A percentile compares a stretch with the other conserved stretches of the same genome.
phyloP scores from a whole-genome alignment of 495 filamentous ascomycete genomes.

The Aspergillus cristatus region DNA sequence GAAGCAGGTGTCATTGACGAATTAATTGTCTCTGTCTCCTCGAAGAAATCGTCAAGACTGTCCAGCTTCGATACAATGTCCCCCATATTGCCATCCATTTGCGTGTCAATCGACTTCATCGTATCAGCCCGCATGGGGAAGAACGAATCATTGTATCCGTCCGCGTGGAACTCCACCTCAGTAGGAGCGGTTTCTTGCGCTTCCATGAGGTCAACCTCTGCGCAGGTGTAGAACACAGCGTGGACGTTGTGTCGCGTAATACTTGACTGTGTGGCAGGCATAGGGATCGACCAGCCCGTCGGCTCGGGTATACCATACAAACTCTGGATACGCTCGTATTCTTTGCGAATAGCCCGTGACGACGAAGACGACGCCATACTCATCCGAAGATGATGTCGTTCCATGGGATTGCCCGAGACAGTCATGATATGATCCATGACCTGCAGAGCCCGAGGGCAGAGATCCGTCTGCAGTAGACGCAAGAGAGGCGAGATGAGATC shows the following conservation, averaged over 20 bases:
- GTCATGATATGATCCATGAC: conserved; percentile 92
- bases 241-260: conserved; percentile 88
- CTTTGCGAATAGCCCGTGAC: conserved; percentile 76
- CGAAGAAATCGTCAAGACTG: conserved; percentile 92
- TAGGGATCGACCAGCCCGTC: conserved; percentile 91
- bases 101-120: conserved; percentile 82
- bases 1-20: conserved; percentile 33
- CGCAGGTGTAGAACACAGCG: conserved; percentile 87
- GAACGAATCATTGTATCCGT: conserved; percentile 75
- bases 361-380: conserved; percentile 76
- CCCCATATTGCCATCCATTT: conserved; percentile 66
- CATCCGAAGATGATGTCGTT: conserved; percentile 91
- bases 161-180: conserved; percentile 83
- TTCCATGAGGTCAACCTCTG: conserved; percentile 49
- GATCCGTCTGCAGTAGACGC: conserved; percentile 83
- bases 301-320: conserved; percentile 95
- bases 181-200: conserved; percentile 59
- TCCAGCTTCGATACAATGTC: conserved; percentile 87
- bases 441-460: conserved; percentile 81
- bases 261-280: conserved; percentile 79
- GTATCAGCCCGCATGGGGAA: conserved; percentile 77
- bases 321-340: conserved; percentile 88
- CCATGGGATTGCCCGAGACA: conserved; percentile 86
- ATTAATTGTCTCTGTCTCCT: conserved; percentile 47
- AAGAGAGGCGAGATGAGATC: conserved; percentile 92